These are phyloP conservation scores for Berberis vulgaris DNA, from an alignment of 164 flowering plant genomes.

Conservation along the genomic window DNA sequence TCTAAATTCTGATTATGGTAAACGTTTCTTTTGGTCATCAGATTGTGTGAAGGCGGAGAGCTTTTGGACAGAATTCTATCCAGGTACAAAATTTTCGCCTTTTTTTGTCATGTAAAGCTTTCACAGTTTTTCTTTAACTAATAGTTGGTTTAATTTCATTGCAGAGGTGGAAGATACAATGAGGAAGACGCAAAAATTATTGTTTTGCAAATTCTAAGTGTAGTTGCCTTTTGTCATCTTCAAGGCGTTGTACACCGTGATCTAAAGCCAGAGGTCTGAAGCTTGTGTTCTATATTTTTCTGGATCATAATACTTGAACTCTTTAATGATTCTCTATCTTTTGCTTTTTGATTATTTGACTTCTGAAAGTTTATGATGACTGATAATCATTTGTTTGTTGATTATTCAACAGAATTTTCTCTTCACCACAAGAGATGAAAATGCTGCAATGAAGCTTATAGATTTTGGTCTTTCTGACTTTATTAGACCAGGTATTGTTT, in stretches of 20 bases:
- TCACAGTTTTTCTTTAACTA: not conserved
- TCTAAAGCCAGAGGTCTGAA: constrained; percentile 88
- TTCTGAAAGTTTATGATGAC: too few species aligned
- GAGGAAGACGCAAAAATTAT: constrained; percentile 93
- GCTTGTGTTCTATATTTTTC: not conserved
- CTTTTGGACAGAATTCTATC: constrained; percentile 75
- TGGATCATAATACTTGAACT: too few species aligned
- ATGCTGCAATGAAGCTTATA: constrained; percentile 72
- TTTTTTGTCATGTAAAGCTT: not conserved
- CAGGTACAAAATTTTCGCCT: constrained; percentile 33
- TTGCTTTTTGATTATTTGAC: too few species aligned
- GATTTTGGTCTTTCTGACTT: constrained; percentile 98
- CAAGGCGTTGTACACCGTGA: constrained; percentile 99
- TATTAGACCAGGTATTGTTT: constrained; percentile 80
- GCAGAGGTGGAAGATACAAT: constrained; percentile 93
- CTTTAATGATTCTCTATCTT: too few species aligned
- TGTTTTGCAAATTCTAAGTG: constrained; percentile 80
- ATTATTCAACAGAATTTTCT: constrained; percentile 75
- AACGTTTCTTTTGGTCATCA: constrained; percentile 16
- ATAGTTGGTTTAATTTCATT: not conserved
- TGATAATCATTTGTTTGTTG: not conserved
- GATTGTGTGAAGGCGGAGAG: constrained; percentile 93
- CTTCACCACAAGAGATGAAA: constrained; percentile 60
- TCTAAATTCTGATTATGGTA: not conserved
- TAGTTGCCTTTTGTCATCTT: constrained; percentile 72